Conservation (phyloP, 2,329 filamentous ascomycete genomes). For the Cladosporium phlei region DNA sequence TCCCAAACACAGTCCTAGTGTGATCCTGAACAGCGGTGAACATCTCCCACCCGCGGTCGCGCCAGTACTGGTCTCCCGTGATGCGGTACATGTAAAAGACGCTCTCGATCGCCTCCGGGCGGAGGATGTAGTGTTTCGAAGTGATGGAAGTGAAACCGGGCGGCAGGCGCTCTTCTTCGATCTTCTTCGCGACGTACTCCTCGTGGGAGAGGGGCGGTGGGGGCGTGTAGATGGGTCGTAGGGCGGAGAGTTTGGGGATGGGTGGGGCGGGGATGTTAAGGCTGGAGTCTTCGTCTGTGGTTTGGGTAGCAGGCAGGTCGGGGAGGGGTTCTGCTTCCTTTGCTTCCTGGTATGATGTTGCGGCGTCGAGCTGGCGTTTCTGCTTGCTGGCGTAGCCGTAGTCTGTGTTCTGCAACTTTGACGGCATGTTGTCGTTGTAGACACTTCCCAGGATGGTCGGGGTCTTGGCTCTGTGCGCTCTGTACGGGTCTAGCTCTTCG, state of each 20-base stretch:
- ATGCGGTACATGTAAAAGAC: slow-evolving; percentile 90
- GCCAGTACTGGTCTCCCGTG: slow-evolving; percentile 69
- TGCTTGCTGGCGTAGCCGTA: neutral
- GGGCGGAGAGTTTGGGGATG: slow-evolving; percentile 12
- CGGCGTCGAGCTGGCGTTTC: slow-evolving; percentile 3
- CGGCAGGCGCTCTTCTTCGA: slow-evolving; percentile 38
- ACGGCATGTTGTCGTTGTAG: neutral
- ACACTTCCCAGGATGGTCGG: neutral
- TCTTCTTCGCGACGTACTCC: slow-evolving; percentile 30
- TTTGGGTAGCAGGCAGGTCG: slow-evolving; percentile 5
- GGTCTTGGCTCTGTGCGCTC: slow-evolving; percentile 7
- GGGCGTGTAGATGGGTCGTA: slow-evolving; percentile 22
- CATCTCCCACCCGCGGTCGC: slow-evolving; percentile 83
- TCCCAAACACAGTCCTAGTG: slow-evolving; percentile 62
- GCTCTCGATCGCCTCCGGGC: slow-evolving; percentile 79
- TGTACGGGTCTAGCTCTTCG: slow-evolving; percentile 35
- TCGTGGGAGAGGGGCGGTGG: slow-evolving; percentile 25
- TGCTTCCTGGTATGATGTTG: neutral
- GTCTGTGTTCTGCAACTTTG: slow-evolving; percentile 3
- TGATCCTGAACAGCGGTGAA: slow-evolving; percentile 65
- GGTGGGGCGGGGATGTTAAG: neutral
- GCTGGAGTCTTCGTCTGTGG: slow-evolving; percentile 3
- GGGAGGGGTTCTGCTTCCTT: slow-evolving; percentile 2
- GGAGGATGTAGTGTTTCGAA: slow-evolving; percentile 38
- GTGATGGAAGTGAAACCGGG: slow-evolving; percentile 38